Conservation (phyloP, 1,284 basidiomycete species). For the Megacollybia platyphylla region DNA sequence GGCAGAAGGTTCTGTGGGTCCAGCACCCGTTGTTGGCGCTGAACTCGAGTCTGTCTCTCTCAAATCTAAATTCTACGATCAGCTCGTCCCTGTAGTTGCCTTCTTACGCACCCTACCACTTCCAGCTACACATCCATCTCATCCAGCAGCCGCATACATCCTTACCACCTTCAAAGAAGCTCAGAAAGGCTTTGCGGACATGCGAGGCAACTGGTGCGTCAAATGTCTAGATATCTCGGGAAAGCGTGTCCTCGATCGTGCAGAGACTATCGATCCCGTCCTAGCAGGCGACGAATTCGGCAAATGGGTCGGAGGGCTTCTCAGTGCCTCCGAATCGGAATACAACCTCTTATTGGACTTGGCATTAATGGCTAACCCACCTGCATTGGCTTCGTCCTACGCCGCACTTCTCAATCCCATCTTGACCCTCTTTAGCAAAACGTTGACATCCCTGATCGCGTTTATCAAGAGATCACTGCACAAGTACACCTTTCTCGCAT, state of each 20-base stretch:
- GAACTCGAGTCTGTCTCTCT: conserved; percentile 44
- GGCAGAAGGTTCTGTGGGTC: conserved; percentile 66
- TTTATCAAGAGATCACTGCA: conserved; percentile 75
- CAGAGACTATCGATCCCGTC: conserved; percentile 51
- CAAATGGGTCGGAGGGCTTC: conserved; percentile 47
- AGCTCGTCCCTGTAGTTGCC: conserved; percentile 46
- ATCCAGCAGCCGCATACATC: conserved; percentile 57
- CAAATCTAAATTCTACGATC: conserved; percentile 35
- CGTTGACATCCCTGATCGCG: conserved; percentile 47
- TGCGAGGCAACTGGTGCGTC: conserved; percentile 64
- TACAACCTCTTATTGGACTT: conserved; percentile 50
- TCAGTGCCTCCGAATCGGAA: conserved; percentile 55
- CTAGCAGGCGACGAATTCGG: conserved; percentile 55
- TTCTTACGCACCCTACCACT: conserved; percentile 61
- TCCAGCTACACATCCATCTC: conserved; percentile 66
- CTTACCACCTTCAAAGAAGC: conserved; percentile 56
- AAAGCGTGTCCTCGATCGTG: conserved; percentile 52
- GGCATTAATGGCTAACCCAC: conserved; percentile 37
- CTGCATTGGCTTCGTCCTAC: conserved; percentile 41
- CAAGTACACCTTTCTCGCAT: conserved; percentile 72
- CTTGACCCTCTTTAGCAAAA: conserved; percentile 45
- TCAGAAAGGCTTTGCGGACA: conserved; percentile 70
- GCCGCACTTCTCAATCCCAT: conserved; percentile 50
- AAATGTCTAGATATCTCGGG: conserved; percentile 62
- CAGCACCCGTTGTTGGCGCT: conserved; percentile 42